Evolutionary conservation across 169 alveolate species (phyloP).

Genomic region (Plasmodium fragile): DNA sequence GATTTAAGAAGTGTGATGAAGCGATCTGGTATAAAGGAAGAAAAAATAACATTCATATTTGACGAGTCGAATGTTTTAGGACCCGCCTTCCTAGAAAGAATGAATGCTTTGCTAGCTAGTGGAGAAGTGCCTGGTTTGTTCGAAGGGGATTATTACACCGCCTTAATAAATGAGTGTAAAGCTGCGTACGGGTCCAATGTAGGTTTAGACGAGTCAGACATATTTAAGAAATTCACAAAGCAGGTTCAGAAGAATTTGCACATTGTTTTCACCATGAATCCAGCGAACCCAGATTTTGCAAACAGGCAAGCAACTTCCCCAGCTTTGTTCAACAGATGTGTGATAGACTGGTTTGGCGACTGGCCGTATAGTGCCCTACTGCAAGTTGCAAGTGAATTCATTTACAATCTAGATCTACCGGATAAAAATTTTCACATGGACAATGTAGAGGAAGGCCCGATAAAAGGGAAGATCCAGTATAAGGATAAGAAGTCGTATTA

Average conservation of each 20-base stretch:
- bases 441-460: constrained; percentile 45
- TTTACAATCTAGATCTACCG: constrained; percentile 82
- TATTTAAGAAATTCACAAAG: constrained; percentile 95
- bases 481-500: constrained; percentile 48
- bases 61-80: constrained; percentile 98
- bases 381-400: constrained; percentile 96
- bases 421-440: constrained; percentile 65
- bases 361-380: constrained; percentile 96
- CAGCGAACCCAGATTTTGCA: constrained; percentile 97
- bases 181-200: constrained; percentile 90
- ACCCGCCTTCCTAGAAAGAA: constrained; percentile 98
- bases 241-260: constrained; percentile 97
- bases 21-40: constrained; percentile 98
- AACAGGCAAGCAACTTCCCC: constrained; percentile 98
- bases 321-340: constrained; percentile 98
- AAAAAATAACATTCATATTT: constrained; percentile 96
- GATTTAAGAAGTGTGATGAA: constrained; percentile 97
- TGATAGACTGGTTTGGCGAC: constrained; percentile 99
- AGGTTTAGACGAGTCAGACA: constrained; percentile 95
- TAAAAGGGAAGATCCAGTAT: constrained; percentile 65
- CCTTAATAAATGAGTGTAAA: constrained; percentile 93
- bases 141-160: constrained; percentile 97
- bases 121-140: constrained; percentile 99
- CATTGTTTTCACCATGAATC: constrained; percentile 99
- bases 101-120: constrained; percentile 99